A percentile compares a stretch with the other conserved stretches of the same genome.
These are phyloP conservation scores for Selenicereus undatus DNA, from an alignment of 148 eudicot genomes.

Conservation along the genomic window DNA sequence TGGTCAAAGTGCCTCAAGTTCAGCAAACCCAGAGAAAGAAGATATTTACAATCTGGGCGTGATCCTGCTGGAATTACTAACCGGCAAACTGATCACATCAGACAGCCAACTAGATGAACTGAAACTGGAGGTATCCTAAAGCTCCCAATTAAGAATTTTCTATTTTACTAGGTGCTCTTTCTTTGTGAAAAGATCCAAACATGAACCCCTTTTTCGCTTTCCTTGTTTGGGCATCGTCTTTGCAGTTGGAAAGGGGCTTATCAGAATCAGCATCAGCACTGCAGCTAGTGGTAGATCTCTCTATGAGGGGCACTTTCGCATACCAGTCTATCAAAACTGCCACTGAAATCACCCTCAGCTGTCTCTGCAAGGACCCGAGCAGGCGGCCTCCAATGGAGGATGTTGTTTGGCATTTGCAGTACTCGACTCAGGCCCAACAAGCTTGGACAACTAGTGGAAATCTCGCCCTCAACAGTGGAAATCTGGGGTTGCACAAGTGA, in stretches of 20 bases:
- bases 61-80: slow-evolving; percentile 67
- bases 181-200: background rate
- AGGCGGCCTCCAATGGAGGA: slow-evolving; percentile 82
- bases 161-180: slow-evolving; percentile 13
- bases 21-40: slow-evolving; percentile 52
- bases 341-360: slow-evolving; percentile 57
- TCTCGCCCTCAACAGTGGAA: slow-evolving; percentile 49
- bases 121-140: slow-evolving; percentile 49
- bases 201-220: background rate
- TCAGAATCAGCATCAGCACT: slow-evolving; percentile 71
- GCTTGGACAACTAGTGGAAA: slow-evolving; percentile 92
- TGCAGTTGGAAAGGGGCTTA: slow-evolving; percentile 72
- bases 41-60: slow-evolving; percentile 75
- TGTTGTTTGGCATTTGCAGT: slow-evolving; percentile 92
- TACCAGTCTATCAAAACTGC: slow-evolving; percentile 76
- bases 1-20: slow-evolving; percentile 34
- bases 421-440: slow-evolving; percentile 89
- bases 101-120: slow-evolving; percentile 48
- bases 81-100: slow-evolving; percentile 64
- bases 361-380: slow-evolving; percentile 52
- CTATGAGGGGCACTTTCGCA: slow-evolving; percentile 74
- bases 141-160: background rate
- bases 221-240: slow-evolving; percentile 6
- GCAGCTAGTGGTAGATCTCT: slow-evolving; percentile 48
- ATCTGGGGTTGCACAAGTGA: slow-evolving; percentile 35